A percentile compares a stretch with the other conserved stretches of the same genome.
Evolutionary conservation across 148 eudicot genomes (phyloP).

Genomic region (Heliamphora exappendiculata): DNA sequence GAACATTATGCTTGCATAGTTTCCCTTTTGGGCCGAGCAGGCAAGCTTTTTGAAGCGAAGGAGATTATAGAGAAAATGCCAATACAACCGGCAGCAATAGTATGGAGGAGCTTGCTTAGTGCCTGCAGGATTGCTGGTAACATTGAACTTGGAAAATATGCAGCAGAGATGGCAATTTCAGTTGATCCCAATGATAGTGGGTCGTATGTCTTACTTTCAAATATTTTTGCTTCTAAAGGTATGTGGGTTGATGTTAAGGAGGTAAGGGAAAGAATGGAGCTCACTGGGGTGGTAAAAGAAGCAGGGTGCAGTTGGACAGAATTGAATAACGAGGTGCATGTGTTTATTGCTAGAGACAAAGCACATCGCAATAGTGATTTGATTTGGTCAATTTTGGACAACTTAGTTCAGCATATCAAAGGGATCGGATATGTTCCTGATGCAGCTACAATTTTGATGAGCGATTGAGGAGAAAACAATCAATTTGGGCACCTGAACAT

Average conservation of each 20-base stretch:
- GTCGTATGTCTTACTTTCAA: conserved; percentile 58
- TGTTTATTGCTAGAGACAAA: conserved; percentile 47
- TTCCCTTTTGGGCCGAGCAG: conserved; percentile 64
- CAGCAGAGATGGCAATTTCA: conserved; percentile 61
- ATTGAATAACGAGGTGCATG: conserved; percentile 38
- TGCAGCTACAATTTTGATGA: conserved; percentile 3
- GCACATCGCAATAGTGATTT: conserved; percentile 28
- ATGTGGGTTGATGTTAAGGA: conserved; percentile 56
- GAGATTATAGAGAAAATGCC: conserved; percentile 59
- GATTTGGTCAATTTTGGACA: conserved; percentile 30
- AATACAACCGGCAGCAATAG: conserved; percentile 40
- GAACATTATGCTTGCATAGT: conserved; percentile 74
- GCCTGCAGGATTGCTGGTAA: conserved; percentile 43
- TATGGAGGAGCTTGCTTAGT: conserved; percentile 71
- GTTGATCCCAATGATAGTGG: conserved; percentile 53
- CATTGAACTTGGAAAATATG: conserved; percentile 41
- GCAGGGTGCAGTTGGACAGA: conserved; percentile 66
- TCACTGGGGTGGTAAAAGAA: conserved; percentile 52
- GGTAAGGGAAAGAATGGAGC: conserved; percentile 50
- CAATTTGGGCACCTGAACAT: too few species aligned
- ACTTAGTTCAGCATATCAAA: conserved; percentile 36
- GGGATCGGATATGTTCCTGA: conserved; percentile 24
- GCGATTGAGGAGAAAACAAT: conserved; percentile 12
- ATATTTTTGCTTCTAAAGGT: conserved; percentile 49
- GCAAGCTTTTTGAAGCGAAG: conserved; percentile 52